Base-by-base conservation (phyloP, 2,329 filamentous ascomycete species). In the Diplodia intermedia region DNA sequence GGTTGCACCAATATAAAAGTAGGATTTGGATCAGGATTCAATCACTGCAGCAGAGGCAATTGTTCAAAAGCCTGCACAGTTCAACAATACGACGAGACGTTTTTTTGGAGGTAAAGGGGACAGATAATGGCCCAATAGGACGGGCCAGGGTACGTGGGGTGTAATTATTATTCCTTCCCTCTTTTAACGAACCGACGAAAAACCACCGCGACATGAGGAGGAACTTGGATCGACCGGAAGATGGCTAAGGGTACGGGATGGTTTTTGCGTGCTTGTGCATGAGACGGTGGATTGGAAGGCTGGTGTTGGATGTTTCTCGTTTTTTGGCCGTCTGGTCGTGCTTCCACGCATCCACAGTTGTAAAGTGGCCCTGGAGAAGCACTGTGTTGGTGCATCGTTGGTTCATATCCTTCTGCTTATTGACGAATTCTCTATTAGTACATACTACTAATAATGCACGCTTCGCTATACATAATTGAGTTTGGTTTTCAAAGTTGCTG, bases 401-500 rank as follows among this genome's bases (percentile, higher is more conserved):
- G 57, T 23, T 52, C 40, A 20, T 63, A 23, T 63, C 14, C 60
- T 63, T 53, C 57, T 50, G 29, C 43, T 29, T 20, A 8, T 52
- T 38, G 36, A 63, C 60, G 60, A 52, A 14, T 63, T 38, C 18
- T 36, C 23, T 49, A 31, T 38, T 63, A 63, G 60, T 63, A 63
- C 47, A 63, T 52, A 63, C 47, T 63, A 52, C 60, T 63, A 63
- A 63, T 63, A 63, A 52, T 63, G 43, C 60, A 40, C 60, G 43
- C 47, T 52, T 38, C 20, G 36, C 60, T 38, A 52, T 26, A 53
- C 6, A 38, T 29, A 63, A 29, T 38, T 23, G n/a, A 26, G 14
- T 47, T 4, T 12, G 12, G 20, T 14, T 29, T 29, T 31, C 6
- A 8, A 2, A 15, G 18, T 4, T 29, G 14, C 4, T 47, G n/a